A percentile compares a stretch with the other conserved stretches of the same genome.
phyloP scores from a whole-genome alignment of 2,329 filamentous ascomycete species.

The Trichoderma sp. region DNA sequence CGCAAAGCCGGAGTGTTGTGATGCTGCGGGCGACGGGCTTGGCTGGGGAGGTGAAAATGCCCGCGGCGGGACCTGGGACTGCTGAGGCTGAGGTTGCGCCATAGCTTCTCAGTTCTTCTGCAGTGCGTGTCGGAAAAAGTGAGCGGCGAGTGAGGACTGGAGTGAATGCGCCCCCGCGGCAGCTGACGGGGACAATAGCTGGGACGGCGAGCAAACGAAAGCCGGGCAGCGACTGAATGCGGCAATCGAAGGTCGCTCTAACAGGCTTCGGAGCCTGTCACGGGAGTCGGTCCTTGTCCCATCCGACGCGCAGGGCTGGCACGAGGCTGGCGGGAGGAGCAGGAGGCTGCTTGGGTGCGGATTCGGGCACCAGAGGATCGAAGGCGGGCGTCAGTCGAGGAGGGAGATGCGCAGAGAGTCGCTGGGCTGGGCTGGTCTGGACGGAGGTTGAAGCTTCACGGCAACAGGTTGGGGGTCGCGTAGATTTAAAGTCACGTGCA shows the following conservation, averaged over 20 bases:
- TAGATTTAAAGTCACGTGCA: slow-evolving; percentile 51
- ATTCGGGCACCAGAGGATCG: slow-evolving; percentile 16
- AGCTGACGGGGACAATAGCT: background rate
- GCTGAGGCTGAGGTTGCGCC: slow-evolving; percentile 64
- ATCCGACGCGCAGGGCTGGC: slow-evolving; percentile 45
- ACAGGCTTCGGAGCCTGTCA: slow-evolving; percentile 56
- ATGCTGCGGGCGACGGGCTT: slow-evolving; percentile 61
- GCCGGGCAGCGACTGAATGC: slow-evolving; percentile 2
- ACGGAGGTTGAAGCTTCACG: slow-evolving; percentile 39
- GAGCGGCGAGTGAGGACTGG: background rate
- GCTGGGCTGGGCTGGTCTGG: slow-evolving; percentile 30
- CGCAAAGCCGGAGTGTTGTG: slow-evolving; percentile 52
- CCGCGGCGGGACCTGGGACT: slow-evolving; percentile 53
- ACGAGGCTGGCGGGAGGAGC: slow-evolving; percentile 1
- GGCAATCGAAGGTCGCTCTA: slow-evolving; percentile 39
- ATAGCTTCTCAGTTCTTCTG: slow-evolving; percentile 41
- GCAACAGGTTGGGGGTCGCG: slow-evolving; percentile 39
- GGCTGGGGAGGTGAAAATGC: slow-evolving; percentile 65
- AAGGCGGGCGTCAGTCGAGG: slow-evolving; percentile 33
- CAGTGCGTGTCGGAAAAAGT: background rate
- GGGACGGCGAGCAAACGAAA: slow-evolving; percentile 25
- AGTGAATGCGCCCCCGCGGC: background rate
- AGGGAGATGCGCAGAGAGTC: slow-evolving; percentile 5
- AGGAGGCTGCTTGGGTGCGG: background rate
- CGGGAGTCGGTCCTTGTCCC: slow-evolving; percentile 49